Base-by-base conservation (phyloP, 2,329 filamentous ascomycete species). In the Fusarium pseudograminearum region DNA sequence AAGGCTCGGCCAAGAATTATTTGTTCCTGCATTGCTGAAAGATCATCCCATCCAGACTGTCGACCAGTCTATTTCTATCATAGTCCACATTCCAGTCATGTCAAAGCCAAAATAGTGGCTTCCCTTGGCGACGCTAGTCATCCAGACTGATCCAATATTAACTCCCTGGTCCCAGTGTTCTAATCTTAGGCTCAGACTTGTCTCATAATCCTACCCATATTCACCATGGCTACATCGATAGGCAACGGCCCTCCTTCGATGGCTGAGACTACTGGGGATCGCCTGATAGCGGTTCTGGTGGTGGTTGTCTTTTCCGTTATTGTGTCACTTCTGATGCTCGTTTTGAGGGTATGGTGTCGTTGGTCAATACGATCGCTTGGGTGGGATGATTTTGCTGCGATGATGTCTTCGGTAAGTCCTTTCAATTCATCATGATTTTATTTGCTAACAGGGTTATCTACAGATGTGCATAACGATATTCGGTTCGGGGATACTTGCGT, bases 271-370 rank as follows among this genome's bases (percentile, higher is more conserved):
- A 10, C 48, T 0, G 48, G 48, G 1, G 48, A 22, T 2, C 24
- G 9, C 31, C 44, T 20, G 4, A 63, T 42, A 40, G 3, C 26
- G 7, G 24, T 41, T 1, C 34, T 52, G 5, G 6, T 41, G n/a
- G 65, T 66, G 2, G 57, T 52, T 4, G 31, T 54, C 1, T 33
- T 58, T 12, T 8, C 64, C 3, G 31, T 64, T 0, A n/a, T 6
- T 14, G 9, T 64, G 10, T 53, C 61, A 1, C 8, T 55, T 10
- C 11, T 61, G 8, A 56, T 67, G 34, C 46, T 73, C 10, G 45
- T 9, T 1, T 26, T 73, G 46, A 57, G 70, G 7, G 10, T 71
- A 0, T 55, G 53, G 53, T 71, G 56, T 50, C 70, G 70, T 5
- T 24, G 20, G 11, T 16, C 34, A 1, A 67, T 48, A 7, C 47